Conservation (phyloP, 345 rosid species). For the Rhizophora mangle region DNA sequence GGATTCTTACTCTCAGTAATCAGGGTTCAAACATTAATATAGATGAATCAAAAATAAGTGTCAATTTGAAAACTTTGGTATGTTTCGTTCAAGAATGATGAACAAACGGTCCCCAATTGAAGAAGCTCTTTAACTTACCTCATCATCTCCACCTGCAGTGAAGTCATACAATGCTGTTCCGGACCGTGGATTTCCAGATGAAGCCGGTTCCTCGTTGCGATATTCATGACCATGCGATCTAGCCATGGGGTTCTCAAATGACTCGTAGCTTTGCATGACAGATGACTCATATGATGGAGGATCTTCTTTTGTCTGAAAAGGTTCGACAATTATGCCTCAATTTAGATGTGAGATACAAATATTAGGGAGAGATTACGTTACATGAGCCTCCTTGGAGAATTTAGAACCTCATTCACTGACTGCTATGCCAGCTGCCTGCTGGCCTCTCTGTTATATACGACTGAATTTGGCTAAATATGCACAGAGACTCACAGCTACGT, state of each 20-base stretch:
- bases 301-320: slow-evolving; percentile 79
- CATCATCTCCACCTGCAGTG: slow-evolving; percentile 99
- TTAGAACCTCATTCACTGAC: slow-evolving; percentile 53
- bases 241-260: slow-evolving; percentile 78
- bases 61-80: not conserved
- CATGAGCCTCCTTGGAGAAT: slow-evolving; percentile 59
- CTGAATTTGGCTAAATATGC: not conserved
- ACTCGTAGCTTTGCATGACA: slow-evolving; percentile 46
- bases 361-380: too few species aligned
- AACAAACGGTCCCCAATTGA: slow-evolving; percentile 1
- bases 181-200: slow-evolving; percentile 57
- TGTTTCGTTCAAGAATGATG: not conserved
- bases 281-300: slow-evolving; percentile 84
- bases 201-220: slow-evolving; percentile 52
- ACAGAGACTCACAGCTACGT: too few species aligned
- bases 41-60: not conserved
- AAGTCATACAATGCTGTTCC: slow-evolving; percentile 95
- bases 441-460: slow-evolving; percentile 47
- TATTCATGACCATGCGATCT: slow-evolving; percentile 57
- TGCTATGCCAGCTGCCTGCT: slow-evolving; percentile 47
- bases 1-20: too few species aligned
- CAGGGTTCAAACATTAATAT: too few species aligned
- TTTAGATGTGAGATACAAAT: not conserved
- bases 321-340: slow-evolving; percentile 5
- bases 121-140: slow-evolving; percentile 41